Percentiles rank a stretch among this genome's conserved stretches.
Conservation (phyloP, 2,329 filamentous ascomycete genomes). For the Colletotrichum scovillei region DNA sequence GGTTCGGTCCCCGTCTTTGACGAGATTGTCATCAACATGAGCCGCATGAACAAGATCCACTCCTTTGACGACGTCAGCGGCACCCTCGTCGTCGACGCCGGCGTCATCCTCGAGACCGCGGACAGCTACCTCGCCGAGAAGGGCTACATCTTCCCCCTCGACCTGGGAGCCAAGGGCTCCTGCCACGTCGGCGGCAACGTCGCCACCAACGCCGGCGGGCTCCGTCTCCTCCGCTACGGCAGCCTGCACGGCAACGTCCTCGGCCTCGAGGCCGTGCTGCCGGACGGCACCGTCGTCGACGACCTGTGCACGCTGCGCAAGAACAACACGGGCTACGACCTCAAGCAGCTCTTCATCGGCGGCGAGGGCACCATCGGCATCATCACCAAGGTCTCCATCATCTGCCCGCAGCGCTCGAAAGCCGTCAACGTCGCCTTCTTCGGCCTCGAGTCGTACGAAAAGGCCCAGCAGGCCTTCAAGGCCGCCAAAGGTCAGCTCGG, state of each 20-base stretch:
- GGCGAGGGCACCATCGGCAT: slow-evolving; percentile 95
- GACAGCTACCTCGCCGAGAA: slow-evolving; percentile 87
- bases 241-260: slow-evolving; percentile 94
- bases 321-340: slow-evolving; percentile 98
- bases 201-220: slow-evolving; percentile 92
- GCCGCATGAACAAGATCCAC: slow-evolving; percentile 89
- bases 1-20: slow-evolving; percentile 98
- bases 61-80: slow-evolving; percentile 95
- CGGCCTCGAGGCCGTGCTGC: slow-evolving; percentile 91
- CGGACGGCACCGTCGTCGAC: slow-evolving; percentile 91
- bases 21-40: slow-evolving; percentile 93
- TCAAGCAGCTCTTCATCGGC: slow-evolving; percentile 97
- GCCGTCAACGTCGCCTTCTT: slow-evolving; percentile 97
- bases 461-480: slow-evolving; percentile 86
- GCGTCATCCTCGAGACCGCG: slow-evolving; percentile 88
- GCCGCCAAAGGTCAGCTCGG: slow-evolving; percentile 91
- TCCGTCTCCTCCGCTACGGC: slow-evolving; percentile 90
- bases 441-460: slow-evolving; percentile 88
- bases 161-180: slow-evolving; percentile 97
- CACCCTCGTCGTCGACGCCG: slow-evolving; percentile 89
- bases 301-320: slow-evolving; percentile 91
- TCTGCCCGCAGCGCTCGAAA: slow-evolving; percentile 87
- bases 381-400: slow-evolving; percentile 88
- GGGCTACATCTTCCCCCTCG: slow-evolving; percentile 92
- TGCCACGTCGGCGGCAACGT: slow-evolving; percentile 98